A percentile compares a stretch with the other conserved stretches of the same genome.
These are phyloP conservation scores for Primulina tabacum DNA, from an alignment of 257 asterid species.

Conservation along the genomic window DNA sequence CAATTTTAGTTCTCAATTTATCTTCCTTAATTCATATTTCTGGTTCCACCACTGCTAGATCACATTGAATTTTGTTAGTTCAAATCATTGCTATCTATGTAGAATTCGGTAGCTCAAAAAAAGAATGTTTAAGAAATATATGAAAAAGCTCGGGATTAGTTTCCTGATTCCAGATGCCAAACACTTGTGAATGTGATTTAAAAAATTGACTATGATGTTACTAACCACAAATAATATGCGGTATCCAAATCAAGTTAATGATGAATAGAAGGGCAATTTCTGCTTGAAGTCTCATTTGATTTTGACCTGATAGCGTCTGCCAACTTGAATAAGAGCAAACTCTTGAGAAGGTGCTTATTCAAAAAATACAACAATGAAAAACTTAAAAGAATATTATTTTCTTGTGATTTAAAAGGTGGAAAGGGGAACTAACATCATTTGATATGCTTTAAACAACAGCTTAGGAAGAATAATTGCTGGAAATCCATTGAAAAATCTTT, in stretches of 20 bases:
- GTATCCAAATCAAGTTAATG: slow-evolving; percentile 47
- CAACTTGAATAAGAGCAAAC: slow-evolving; percentile 29
- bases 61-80: not conserved
- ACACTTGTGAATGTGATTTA: not conserved
- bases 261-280: slow-evolving; percentile 41
- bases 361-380: not conserved
- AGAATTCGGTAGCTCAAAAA: too few species aligned
- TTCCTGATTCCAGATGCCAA: not conserved
- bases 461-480: slow-evolving; percentile 14
- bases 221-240: slow-evolving; percentile 56
- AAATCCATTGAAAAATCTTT: slow-evolving; percentile 22
- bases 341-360: slow-evolving; percentile 6
- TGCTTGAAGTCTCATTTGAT: slow-evolving; percentile 49
- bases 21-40: not conserved
- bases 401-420: not conserved
- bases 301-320: slow-evolving; percentile 14
- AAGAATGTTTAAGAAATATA: not conserved
- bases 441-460: slow-evolving; percentile 18
- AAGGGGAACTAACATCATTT: slow-evolving; percentile 34
- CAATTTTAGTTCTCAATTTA: not conserved
- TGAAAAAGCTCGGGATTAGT: not conserved
- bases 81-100: not conserved
- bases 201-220: slow-evolving; percentile 8
- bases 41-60: not conserved
- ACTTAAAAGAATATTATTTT: not conserved